A percentile compares a stretch with the other conserved stretches of the same genome.
Conservation (phyloP, 1,284 basidiomycete genomes). For the Rhodofomes roseus region DNA sequence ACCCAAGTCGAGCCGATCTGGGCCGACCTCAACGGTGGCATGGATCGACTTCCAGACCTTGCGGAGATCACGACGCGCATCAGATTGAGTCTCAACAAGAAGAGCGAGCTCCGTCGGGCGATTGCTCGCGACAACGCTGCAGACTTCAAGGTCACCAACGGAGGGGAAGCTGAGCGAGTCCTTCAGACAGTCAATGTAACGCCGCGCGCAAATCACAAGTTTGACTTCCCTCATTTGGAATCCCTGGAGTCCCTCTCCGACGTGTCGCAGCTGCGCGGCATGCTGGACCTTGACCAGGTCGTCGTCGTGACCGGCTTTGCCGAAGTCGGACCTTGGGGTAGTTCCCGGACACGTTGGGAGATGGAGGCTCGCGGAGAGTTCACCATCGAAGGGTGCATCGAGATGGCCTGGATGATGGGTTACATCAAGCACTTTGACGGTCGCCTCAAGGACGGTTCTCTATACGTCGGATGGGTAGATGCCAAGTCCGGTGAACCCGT, state of each 20-base stretch:
- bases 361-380: slow-evolving; percentile 95
- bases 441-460: slow-evolving; percentile 85
- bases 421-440: slow-evolving; percentile 98
- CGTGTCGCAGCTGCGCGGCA: slow-evolving; percentile 73
- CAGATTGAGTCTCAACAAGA: slow-evolving; percentile 72
- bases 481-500: slow-evolving; percentile 94
- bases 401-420: slow-evolving; percentile 99
- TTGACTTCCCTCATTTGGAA: slow-evolving; percentile 87
- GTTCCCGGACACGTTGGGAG: slow-evolving; percentile 98
- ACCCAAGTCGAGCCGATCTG: slow-evolving; percentile 99
- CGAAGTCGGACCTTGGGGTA: slow-evolving; percentile 99
- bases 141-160: slow-evolving; percentile 91
- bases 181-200: slow-evolving; percentile 92
- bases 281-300: slow-evolving; percentile 95
- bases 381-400: slow-evolving; percentile 96
- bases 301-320: slow-evolving; percentile 93
- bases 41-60: slow-evolving; percentile 95
- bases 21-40: slow-evolving; percentile 96
- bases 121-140: slow-evolving; percentile 92
- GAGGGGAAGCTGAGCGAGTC: slow-evolving; percentile 89
- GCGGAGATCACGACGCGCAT: slow-evolving; percentile 90
- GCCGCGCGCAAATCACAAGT: slow-evolving; percentile 96
- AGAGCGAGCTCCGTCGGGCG: slow-evolving; percentile 89
- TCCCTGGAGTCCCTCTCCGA: slow-evolving; percentile 64
- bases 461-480: slow-evolving; percentile 98